phyloP scores from a whole-genome alignment of 202 grass and related monocot genomes.

The Bolboschoenoplectus hybrid region DNA sequence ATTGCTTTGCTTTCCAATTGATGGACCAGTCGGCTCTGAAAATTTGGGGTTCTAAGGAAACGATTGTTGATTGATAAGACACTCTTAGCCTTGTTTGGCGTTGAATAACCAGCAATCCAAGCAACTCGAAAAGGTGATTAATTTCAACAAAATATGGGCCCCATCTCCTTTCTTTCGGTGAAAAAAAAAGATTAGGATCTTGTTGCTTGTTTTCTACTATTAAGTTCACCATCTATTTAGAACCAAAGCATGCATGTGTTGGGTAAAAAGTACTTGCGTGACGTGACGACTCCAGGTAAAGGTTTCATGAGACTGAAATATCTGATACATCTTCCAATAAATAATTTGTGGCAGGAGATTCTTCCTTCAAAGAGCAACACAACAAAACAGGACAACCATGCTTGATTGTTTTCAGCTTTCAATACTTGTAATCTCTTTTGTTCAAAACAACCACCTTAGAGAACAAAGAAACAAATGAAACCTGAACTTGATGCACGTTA shows the following conservation, averaged over 20 bases:
- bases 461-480: not conserved
- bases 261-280: not conserved
- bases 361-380: not conserved
- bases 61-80: not conserved
- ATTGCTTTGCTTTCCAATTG: not conserved
- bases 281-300: not conserved
- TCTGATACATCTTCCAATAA: not conserved
- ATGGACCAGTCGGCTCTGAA: not conserved
- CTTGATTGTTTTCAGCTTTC: not conserved
- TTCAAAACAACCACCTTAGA: not conserved
- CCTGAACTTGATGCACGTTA: not conserved
- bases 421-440: not conserved
- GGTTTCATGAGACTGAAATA: not conserved
- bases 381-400: not conserved
- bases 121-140: not conserved
- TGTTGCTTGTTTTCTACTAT: not conserved
- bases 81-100: not conserved
- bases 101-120: constrained; percentile 18
- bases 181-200: not conserved
- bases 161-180: not conserved
- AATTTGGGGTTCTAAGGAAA: not conserved
- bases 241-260: not conserved
- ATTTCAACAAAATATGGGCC: not conserved
- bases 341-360: constrained; percentile 13
- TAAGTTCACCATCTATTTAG: not conserved